These are phyloP conservation scores for Taxillus chinensis DNA, from an alignment of 164 flowering plant genomes.

Conservation along the genomic window DNA sequence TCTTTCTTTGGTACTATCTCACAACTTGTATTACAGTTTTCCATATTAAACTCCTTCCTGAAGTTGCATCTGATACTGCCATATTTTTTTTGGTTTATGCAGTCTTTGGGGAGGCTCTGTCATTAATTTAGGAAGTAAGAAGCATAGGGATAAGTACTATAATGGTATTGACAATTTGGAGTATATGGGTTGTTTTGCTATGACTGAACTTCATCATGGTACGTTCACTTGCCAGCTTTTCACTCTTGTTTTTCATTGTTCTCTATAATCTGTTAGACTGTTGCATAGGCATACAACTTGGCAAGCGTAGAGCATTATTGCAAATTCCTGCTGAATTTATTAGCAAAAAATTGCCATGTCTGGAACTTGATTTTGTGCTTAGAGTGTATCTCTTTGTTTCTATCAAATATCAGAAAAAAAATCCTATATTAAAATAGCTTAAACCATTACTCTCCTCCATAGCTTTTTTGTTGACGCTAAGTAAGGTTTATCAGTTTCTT, in stretches of 20 bases:
- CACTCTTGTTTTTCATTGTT: background rate
- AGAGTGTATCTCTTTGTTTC: too few relatives aligned
- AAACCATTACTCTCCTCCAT: too few relatives aligned
- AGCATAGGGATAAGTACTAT: slow-evolving; percentile 73
- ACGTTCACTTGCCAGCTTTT: slow-evolving; percentile 5
- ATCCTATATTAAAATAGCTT: too few relatives aligned
- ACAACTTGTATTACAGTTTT: too few relatives aligned
- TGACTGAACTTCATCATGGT: slow-evolving; percentile 99
- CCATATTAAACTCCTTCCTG: too few relatives aligned
- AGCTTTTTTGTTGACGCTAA: too few relatives aligned
- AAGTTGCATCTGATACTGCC: background rate
- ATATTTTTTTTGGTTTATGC: slow-evolving; percentile 7
- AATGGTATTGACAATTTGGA: slow-evolving; percentile 80
- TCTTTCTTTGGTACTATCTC: too few relatives aligned
- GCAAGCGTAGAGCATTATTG: background rate
- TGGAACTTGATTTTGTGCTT: too few relatives aligned
- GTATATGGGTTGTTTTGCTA: slow-evolving; percentile 93
- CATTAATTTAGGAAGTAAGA: slow-evolving; percentile 80
- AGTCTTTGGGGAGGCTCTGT: slow-evolving; percentile 96
- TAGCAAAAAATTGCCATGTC: background rate
- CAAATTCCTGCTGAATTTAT: background rate
- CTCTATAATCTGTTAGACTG: background rate
- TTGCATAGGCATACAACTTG: background rate
- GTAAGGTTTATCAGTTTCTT: too few relatives aligned
- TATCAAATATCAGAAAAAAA: too few relatives aligned